Base-by-base conservation (phyloP, 352 stramenopile species). In the Phytophthora sp. region DNA sequence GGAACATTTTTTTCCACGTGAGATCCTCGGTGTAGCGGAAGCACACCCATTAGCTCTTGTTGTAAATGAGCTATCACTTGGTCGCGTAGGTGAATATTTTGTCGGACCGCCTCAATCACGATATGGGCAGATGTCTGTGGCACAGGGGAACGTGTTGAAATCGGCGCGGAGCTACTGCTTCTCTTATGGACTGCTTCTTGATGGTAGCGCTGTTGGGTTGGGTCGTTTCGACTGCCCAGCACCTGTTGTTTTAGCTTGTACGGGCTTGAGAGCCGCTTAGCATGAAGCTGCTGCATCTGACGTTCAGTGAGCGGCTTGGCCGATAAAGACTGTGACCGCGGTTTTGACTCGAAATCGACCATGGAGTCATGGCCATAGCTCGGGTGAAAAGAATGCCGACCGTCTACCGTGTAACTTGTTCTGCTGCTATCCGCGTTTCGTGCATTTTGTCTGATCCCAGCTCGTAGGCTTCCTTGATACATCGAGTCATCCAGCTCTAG, bases 221-320 rank as follows among this genome's bases (percentile, higher is more conserved):
- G 39, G 11, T 55, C 37, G 20, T 45, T 57, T 17, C 79, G 70
- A 31, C 46, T 87, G 49, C 69, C 82, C 20, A 86, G 45, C 27
- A 91, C 76, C 11, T 75, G 71, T 37, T 90, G 75, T 51, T 90
- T 89, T 26, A 90, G 61, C 52, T 88, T 87, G 67, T 80, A 87
- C 20, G 79, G 79, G 64, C 73, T 89, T 6, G 69, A 72, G 8
- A 81, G 69, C 26, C 72, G 72, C 31, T 53, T 72, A 4, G 55
- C 50, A 18, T 57, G 49, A 26, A 54, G 38, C 21, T 61, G 70
- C 24, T 55, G 51, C 42, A 45, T 62, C 20, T 67, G 64, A 9
- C 54, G 59, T 24, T 65, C 38, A 1, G 27, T 56, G 11, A 39
- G 38, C 12, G 27, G 42, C 31, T 52, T 63, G 27, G 39, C 2